A percentile compares a stretch with the other conserved stretches of the same genome.
Conservation (phyloP, 2,329 filamentous ascomycete species). For the Penicillium expansum region DNA sequence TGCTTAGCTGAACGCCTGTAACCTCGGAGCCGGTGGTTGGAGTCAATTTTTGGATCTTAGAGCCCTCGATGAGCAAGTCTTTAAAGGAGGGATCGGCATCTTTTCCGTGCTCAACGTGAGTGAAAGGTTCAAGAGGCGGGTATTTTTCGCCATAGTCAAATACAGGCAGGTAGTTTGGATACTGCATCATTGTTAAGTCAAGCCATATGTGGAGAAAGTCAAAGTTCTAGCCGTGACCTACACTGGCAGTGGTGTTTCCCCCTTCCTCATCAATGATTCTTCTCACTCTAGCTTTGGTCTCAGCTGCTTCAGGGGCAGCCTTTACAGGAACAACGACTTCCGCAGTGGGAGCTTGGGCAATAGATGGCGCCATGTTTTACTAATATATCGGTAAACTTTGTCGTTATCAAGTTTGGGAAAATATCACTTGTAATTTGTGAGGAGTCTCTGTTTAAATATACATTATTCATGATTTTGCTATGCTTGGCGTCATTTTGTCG, state of each 20-base stretch:
- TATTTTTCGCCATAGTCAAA: slow-evolving; percentile 33
- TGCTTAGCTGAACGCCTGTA: slow-evolving; percentile 33
- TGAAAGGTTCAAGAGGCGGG: slow-evolving; percentile 41
- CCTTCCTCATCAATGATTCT: slow-evolving; percentile 26
- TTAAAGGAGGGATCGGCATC: slow-evolving; percentile 45
- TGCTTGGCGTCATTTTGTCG: not conserved
- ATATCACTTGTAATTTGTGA: not conserved
- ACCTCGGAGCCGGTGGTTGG: slow-evolving; percentile 37
- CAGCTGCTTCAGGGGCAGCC: not conserved
- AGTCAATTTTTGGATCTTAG: slow-evolving; percentile 30
- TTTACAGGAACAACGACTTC: slow-evolving; percentile 18
- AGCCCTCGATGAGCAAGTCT: slow-evolving; percentile 35
- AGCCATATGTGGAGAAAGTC: not conserved
- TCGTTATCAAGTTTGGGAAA: not conserved
- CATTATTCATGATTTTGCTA: not conserved
- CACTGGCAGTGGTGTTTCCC: slow-evolving; percentile 23
- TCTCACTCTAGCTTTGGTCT: slow-evolving; percentile 16
- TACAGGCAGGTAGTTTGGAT: slow-evolving; percentile 27
- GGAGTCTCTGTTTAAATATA: not conserved
- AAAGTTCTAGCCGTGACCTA: slow-evolving; percentile 2
- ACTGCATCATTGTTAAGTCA: slow-evolving; percentile 11
- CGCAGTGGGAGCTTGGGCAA: slow-evolving; percentile 10
- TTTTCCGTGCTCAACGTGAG: slow-evolving; percentile 42
- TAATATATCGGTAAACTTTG: not conserved
- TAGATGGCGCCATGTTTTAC: slow-evolving; percentile 20